A percentile compares a stretch with the other conserved stretches of the same genome.
These are phyloP conservation scores for Boletus reticuloceps DNA, from an alignment of 768 basidiomycete species.

Conservation along the genomic window DNA sequence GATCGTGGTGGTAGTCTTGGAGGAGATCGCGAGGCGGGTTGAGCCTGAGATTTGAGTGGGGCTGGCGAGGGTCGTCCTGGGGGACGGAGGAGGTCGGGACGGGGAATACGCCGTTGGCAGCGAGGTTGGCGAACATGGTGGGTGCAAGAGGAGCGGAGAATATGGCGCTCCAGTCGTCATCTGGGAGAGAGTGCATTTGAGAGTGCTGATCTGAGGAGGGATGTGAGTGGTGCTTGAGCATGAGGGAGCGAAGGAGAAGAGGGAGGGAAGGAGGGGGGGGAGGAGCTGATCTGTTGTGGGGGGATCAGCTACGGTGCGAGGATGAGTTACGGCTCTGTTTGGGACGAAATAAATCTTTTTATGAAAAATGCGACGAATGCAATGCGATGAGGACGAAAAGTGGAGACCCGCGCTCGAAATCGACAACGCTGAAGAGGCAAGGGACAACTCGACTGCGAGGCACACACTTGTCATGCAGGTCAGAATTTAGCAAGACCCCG, in stretches of 20 bases:
- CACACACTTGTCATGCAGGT: background rate
- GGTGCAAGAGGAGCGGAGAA: slow-evolving; percentile 66
- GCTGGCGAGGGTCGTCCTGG: slow-evolving; percentile 33
- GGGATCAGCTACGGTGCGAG: background rate
- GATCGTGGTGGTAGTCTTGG: slow-evolving; percentile 20
- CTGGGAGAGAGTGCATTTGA: slow-evolving; percentile 23
- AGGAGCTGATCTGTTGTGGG: background rate
- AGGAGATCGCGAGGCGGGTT: slow-evolving; percentile 16
- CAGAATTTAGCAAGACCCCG: slow-evolving; percentile 17
- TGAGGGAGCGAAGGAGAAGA: background rate
- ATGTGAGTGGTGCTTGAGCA: slow-evolving; percentile 17
- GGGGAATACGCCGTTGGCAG: slow-evolving; percentile 57
- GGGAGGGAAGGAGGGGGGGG: slow-evolving; percentile 22
- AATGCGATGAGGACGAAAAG: slow-evolving; percentile 1
- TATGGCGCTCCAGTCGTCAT: slow-evolving; percentile 52
- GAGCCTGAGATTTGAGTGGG: slow-evolving; percentile 4
- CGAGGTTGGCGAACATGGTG: slow-evolving; percentile 56
- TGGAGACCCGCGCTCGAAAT: background rate
- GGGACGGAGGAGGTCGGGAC: slow-evolving; percentile 18
- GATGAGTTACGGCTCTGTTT: background rate
- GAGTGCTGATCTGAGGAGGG: slow-evolving; percentile 12
- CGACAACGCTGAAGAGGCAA: slow-evolving; percentile 18
- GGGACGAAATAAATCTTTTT: slow-evolving; percentile 14
- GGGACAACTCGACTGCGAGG: slow-evolving; percentile 11
- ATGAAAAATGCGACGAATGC: slow-evolving; percentile 1